Conservation (phyloP, 1,284 basidiomycete genomes). For the Fomes fomentarius region DNA sequence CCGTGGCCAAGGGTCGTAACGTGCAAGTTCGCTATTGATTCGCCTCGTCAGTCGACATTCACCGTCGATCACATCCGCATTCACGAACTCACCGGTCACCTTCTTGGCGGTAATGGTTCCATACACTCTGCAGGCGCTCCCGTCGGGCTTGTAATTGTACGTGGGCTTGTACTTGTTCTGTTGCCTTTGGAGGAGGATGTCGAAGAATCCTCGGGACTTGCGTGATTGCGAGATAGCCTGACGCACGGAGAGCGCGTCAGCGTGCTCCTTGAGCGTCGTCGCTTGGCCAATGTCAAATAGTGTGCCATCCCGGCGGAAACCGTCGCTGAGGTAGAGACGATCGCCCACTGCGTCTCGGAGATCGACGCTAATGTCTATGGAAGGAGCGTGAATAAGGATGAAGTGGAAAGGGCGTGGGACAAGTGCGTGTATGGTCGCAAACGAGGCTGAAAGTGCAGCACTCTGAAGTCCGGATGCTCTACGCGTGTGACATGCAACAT, state of each 20-base stretch:
- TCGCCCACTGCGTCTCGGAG: constrained; percentile 93
- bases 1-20: constrained; percentile 94
- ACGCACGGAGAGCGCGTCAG: constrained; percentile 64
- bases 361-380: constrained; percentile 78
- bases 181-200: constrained; percentile 50
- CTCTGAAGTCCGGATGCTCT: too few species aligned
- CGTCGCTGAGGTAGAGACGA: constrained; percentile 82
- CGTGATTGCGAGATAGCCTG: constrained; percentile 73
- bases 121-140: constrained; percentile 82
- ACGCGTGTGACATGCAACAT: too few species aligned
- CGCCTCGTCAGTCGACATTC: too few species aligned
- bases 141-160: constrained; percentile 68
- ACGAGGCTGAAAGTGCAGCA: too few species aligned
- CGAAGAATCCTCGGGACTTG: constrained; percentile 70
- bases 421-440: too few species aligned
- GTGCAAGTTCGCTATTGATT: constrained; percentile 86
- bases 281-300: constrained; percentile 87
- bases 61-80: not conserved
- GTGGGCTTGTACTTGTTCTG: constrained; percentile 65
- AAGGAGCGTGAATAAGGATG: not conserved
- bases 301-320: constrained; percentile 87
- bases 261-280: constrained; percentile 71
- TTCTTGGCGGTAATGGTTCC: constrained; percentile 88
- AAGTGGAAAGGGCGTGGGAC: too few species aligned
- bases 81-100: constrained; percentile 67